Evolutionary conservation across 441 rosid genomes (phyloP), one percentile per base, ranked within the genome.

Genomic region (Raphanus hybrid): DNA sequence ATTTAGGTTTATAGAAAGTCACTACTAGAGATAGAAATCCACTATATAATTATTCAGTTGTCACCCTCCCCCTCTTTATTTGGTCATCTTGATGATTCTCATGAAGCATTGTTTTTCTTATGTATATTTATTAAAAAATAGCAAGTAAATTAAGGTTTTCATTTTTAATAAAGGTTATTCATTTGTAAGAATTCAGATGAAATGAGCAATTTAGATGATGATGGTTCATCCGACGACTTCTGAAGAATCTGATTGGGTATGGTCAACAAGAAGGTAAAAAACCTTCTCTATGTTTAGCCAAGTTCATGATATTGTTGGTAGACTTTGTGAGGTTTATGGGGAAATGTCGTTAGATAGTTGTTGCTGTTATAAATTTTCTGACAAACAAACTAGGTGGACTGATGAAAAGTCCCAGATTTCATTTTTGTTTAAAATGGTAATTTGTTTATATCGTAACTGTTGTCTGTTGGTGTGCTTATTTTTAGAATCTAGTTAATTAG

Each of bases 401-500:
- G 55, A 43, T 11, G 16, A 76, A 45, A 1, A 41, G 15, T 39
- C 29, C 79, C 67, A 64, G 64, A 64, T 20, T 34, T 34, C 35
- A 29, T 9, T 2, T 23, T 41, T 29, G 8, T 15, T 55, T 34
- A 12, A 48, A 48, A 29, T 76, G 32, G 20, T 35, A 50, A 63
- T 50, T 64, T 64, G 71, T 71, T 71, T 32, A 14, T 71, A 20
- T 65, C 15, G 5, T 48, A 65, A 64, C 76, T 34, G 63, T 71
- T 59, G 3, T 77, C 10, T 32, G 9, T 4, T 55, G 6, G 16
- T 8, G 69, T 52, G 67, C 29, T 8, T 43, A 65, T 45, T 43
- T 59, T 77, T 59, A 58, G 73, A 66, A 71, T 45, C 10, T 8
- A 34, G 81, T 77, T 58, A 9, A 71, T 64, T 41, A 12, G 16